Percentiles rank a stretch among this genome's conserved stretches.
phyloP scores from a whole-genome alignment of 2,329 filamentous ascomycete species.

The Plenodomus biglobosus region DNA sequence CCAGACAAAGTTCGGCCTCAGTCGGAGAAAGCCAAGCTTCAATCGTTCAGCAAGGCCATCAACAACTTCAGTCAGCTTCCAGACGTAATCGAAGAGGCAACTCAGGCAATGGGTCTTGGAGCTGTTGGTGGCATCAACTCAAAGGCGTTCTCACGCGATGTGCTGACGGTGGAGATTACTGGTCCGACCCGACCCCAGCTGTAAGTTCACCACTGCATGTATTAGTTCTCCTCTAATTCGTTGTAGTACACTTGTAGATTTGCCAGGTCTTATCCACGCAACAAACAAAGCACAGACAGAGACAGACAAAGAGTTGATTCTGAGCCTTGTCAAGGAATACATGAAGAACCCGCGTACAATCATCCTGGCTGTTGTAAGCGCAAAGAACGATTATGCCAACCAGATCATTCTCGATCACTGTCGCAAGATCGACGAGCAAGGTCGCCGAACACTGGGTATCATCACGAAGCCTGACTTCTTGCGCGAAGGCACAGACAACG shows the following conservation, averaged over 20 bases:
- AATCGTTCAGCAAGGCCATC: constrained; percentile 41
- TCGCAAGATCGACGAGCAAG: constrained; percentile 49
- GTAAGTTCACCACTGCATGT: constrained; percentile 21
- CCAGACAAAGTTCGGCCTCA: constrained; percentile 33
- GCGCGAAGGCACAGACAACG: constrained; percentile 46
- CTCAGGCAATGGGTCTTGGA: constrained; percentile 52
- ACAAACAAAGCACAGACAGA: constrained; percentile 25
- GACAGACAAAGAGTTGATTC: constrained; percentile 27
- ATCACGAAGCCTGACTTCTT: constrained; percentile 60
- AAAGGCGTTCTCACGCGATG: constrained; percentile 44
- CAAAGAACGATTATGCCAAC: constrained; percentile 54
- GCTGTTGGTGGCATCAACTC: constrained; percentile 17
- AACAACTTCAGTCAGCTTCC: constrained; percentile 48
- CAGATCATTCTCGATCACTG: constrained; percentile 59
- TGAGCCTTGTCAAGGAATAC: constrained; percentile 26
- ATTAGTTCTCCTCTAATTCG: constrained; percentile 18
- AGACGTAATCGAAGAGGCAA: constrained; percentile 56
- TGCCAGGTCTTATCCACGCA: constrained; percentile 51
- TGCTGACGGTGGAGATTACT: constrained; percentile 48
- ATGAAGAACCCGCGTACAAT: constrained; percentile 34
- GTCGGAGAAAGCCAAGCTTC: constrained; percentile 38
- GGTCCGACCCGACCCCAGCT: constrained; percentile 44
- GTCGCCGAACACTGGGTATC: constrained; percentile 57
- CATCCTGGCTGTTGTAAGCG: constrained; percentile 40
- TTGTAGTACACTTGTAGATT: constrained; percentile 49